Percentiles rank a stretch among this genome's conserved stretches.
phyloP scores from a whole-genome alignment of 106 monocot species.

The Allium sativum region DNA sequence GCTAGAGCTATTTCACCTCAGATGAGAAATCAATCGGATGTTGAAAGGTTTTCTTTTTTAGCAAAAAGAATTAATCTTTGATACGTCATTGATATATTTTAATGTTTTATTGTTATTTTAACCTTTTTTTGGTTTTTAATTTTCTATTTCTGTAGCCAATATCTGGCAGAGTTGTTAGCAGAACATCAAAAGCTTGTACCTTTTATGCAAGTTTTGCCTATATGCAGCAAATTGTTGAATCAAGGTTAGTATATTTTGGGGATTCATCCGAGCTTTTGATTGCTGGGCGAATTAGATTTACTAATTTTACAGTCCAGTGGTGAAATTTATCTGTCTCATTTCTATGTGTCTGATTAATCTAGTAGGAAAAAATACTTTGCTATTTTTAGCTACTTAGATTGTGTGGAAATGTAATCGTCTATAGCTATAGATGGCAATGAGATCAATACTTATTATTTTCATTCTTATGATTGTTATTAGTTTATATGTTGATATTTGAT shows the following conservation, averaged over 20 bases:
- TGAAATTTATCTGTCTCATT: too few relatives aligned
- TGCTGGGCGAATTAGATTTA: neutral
- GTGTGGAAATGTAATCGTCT: too few relatives aligned
- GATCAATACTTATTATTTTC: too few relatives aligned
- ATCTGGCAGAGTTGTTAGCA: slow-evolving; percentile 82
- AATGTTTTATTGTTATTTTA: slow-evolving; percentile 10
- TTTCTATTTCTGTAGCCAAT: slow-evolving; percentile 49
- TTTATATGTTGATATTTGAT: too few relatives aligned
- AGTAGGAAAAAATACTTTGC: too few relatives aligned
- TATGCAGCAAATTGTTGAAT: slow-evolving; percentile 72
- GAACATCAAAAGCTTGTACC: slow-evolving; percentile 97
- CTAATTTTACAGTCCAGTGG: neutral
- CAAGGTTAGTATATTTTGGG: slow-evolving; percentile 52
- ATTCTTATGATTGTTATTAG: too few relatives aligned
- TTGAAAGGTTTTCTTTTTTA: slow-evolving; percentile 44
- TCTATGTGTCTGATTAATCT: too few relatives aligned
- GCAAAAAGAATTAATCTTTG: neutral
- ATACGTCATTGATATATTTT: neutral
- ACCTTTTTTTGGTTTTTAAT: slow-evolving; percentile 5
- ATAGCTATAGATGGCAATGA: too few relatives aligned
- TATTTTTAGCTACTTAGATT: too few relatives aligned
- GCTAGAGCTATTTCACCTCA: slow-evolving; percentile 35
- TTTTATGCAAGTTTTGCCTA: slow-evolving; percentile 90
- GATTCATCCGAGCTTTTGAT: neutral
- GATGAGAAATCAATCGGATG: slow-evolving; percentile 50